Percentiles rank a stretch among this genome's conserved stretches.
Conservation (phyloP, 768 basidiomycete species). For the Suillus luteus region DNA sequence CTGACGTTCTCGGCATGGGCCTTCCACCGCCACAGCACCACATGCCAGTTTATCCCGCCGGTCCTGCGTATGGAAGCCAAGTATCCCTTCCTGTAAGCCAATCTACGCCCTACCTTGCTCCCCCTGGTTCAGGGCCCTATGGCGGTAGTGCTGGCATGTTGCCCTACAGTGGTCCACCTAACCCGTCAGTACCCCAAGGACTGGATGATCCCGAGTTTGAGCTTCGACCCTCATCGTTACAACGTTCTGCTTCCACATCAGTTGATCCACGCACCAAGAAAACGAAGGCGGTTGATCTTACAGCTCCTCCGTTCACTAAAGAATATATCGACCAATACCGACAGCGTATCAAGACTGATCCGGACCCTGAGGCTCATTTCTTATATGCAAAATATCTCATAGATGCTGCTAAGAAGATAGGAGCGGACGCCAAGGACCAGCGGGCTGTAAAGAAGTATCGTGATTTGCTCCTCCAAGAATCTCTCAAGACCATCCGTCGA, state of each 20-base stretch:
- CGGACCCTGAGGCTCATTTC: conserved; percentile 98
- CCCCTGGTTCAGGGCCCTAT: conserved; percentile 28
- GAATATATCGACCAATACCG: conserved; percentile 98
- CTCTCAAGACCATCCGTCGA: conserved; percentile 88
- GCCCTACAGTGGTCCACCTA: conserved; percentile 20
- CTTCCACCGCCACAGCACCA: conserved; percentile 43
- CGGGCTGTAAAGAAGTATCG: conserved; percentile 88
- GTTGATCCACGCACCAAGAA: conserved; percentile 60
- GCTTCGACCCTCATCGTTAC: conserved; percentile 50
- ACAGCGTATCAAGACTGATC: conserved; percentile 94
- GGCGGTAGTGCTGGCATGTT: conserved; percentile 20
- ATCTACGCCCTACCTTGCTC: conserved; percentile 34
- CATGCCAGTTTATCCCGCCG: conserved; percentile 22
- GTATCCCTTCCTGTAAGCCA: conserved; percentile 30
- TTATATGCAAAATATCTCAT: conserved; percentile 98
- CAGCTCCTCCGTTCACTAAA: conserved; percentile 87
- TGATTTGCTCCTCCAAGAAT: conserved; percentile 83
- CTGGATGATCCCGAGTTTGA: conserved; percentile 54
- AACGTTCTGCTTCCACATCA: conserved; percentile 57
- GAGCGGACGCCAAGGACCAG: conserved; percentile 70
- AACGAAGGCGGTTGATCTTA: conserved; percentile 81
- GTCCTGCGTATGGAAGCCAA: conserved; percentile 24
- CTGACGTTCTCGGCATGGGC: conserved; percentile 78
- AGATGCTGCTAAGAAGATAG: conserved; percentile 94
- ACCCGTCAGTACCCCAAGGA: conserved; percentile 32